Evolutionary conservation across 2,329 filamentous ascomycete genomes (phyloP), one percentile per base, ranked within the genome.

Genomic region (Clonostachys byssicola): DNA sequence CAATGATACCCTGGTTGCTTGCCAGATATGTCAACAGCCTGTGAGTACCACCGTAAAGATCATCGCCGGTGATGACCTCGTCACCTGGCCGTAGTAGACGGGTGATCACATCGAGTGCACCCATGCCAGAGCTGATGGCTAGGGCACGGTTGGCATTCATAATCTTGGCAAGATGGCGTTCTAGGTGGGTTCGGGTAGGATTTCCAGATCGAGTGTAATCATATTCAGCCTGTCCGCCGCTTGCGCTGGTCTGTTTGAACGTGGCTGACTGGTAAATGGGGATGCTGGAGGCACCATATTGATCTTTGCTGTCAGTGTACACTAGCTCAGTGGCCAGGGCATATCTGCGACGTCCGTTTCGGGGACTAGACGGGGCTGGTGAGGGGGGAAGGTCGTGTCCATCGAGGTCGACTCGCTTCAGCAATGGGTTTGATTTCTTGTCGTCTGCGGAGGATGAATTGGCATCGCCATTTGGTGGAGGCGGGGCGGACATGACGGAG

Each of bases 151-250:
- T 84, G 42, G 94, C 94, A 58, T 89, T 92, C 95, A 99, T 99
- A 65, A 99, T 95, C 80, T 99, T 99, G 61, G 95, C 94, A 58
- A 99, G 77, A 68, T 99, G 94, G 49, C 92, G 85, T 74, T 99
- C 94, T 52, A 99, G 82, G 62, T 99, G 94, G 34, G 92, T 95
- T 54, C 94, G 83, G 49, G 94, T 99, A 16, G 94, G 94, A 66
- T 99, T 99, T 48, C 94, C 94, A 35, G 92, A 97, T 51, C 95
- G 89, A 50, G 94, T 97, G 74, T 99, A 99, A 74, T 99, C 94
- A 70, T 97, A 99, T 68, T 97, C 92, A 61, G 81, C 75, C 56
- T 83, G 88, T 50, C 89, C 90, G 50, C 89, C 90, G 42, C 71
- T 78, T 52, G 88, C 86, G 16, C 87, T 89, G 18, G 81, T 81